phyloP scores from a whole-genome alignment of 176 grass and related monocot genomes.

The Pharus latifolius region DNA sequence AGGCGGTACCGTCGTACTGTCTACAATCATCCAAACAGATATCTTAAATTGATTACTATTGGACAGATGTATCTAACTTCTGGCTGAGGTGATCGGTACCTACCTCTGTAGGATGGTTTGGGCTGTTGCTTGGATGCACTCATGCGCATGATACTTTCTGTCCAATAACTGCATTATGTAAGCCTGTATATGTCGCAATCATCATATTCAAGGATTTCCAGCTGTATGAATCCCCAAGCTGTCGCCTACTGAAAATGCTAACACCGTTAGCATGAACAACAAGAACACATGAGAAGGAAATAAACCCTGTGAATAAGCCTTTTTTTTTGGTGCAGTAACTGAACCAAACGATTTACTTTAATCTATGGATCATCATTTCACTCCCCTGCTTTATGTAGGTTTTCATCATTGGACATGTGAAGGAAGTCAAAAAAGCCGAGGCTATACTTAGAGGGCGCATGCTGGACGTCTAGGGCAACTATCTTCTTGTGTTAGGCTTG shows the following conservation, averaged over 20 bases:
- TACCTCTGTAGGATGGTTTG: not conserved
- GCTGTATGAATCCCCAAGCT: not conserved
- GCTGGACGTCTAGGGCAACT: constrained; percentile 43
- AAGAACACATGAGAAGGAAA: not conserved
- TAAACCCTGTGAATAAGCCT: not conserved
- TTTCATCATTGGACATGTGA: constrained; percentile 87
- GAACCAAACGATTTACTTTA: not conserved
- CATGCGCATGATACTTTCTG: constrained; percentile 9
- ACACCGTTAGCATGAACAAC: not conserved
- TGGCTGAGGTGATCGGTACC: not conserved
- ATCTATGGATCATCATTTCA: not conserved
- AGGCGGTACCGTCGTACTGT: not conserved
- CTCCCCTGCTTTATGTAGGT: constrained; percentile 34
- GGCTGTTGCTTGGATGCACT: not conserved
- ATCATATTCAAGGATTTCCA: constrained; percentile 8
- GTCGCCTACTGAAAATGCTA: not conserved
- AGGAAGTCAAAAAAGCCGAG: constrained; percentile 79
- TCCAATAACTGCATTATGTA: not conserved
- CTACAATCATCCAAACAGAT: not conserved
- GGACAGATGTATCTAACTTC: not conserved
- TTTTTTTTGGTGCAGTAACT: not conserved
- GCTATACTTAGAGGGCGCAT: constrained; percentile 74
- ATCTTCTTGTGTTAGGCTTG: not conserved
- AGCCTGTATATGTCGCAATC: not conserved
- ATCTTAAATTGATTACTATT: not conserved